These are phyloP conservation scores for Cytospora schulzeri DNA, from an alignment of 2,329 filamentous ascomycete genomes.

Conservation along the genomic window DNA sequence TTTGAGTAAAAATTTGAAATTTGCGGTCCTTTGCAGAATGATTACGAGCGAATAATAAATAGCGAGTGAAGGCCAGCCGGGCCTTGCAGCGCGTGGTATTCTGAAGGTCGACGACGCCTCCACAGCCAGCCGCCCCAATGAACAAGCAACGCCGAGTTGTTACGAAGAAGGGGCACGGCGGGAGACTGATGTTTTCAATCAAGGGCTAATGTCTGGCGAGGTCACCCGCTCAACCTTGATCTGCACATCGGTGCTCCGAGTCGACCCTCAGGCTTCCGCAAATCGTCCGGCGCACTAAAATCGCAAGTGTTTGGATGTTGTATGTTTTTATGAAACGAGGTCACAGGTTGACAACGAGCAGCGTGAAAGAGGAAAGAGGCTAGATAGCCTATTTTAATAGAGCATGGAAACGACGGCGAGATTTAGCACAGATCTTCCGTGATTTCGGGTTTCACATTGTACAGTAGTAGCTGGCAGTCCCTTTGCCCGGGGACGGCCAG, in stretches of 20 bases:
- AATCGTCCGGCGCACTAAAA: conserved; percentile 8
- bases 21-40: not conserved
- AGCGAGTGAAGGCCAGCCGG: conserved; percentile 1
- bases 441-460: not conserved
- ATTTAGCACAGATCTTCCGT: not conserved
- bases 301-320: conserved; percentile 21
- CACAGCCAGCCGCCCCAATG: not conserved
- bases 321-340: conserved; percentile 21
- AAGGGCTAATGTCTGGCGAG: conserved; percentile 9
- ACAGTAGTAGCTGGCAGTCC: not conserved
- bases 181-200: conserved; percentile 14
- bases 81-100: not conserved
- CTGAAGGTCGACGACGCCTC: not conserved
- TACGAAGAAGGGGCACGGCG: conserved; percentile 3
- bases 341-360: conserved; percentile 23
- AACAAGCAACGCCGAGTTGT: not conserved
- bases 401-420: conserved; percentile 22
- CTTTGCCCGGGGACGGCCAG: not conserved
- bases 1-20: conserved; percentile 63
- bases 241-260: not conserved
- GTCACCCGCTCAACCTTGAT: not conserved
- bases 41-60: conserved; percentile 6
- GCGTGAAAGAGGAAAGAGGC: conserved; percentile 6
- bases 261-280: not conserved
- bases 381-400: conserved; percentile 26